Evolutionary conservation across 108 stramenopile genomes (phyloP).

Genomic region (Skeletonema menzelii): DNA sequence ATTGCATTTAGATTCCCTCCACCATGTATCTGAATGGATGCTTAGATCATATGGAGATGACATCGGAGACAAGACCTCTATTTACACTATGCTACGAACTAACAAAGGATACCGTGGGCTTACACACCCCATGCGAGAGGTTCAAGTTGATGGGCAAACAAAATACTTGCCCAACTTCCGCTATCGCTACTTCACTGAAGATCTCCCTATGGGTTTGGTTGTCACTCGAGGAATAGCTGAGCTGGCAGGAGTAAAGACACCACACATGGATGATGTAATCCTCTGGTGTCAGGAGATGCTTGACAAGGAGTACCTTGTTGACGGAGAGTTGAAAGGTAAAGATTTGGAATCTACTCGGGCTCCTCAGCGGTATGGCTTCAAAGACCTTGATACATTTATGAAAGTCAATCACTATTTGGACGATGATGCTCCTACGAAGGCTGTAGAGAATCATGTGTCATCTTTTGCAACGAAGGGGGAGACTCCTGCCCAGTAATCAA

Average conservation of each 20-base stretch:
- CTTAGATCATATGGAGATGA: conserved; percentile 52
- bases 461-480: not conserved
- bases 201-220: conserved; percentile 58
- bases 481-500: conserved; percentile 48
- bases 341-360: conserved; percentile 43
- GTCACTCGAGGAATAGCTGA: conserved; percentile 63
- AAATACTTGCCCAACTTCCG: conserved; percentile 62
- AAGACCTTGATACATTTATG: conserved; percentile 56
- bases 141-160: conserved; percentile 18
- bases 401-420: conserved; percentile 39
- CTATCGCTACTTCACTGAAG: conserved; percentile 65
- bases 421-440: conserved; percentile 40
- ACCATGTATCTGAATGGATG: conserved; percentile 62
- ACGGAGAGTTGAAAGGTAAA: conserved; percentile 47
- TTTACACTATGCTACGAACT: conserved; percentile 52
- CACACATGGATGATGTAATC: conserved; percentile 58
- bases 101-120: conserved; percentile 65
- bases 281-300: conserved; percentile 58
- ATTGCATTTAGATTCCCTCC: conserved; percentile 29
- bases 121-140: conserved; percentile 50
- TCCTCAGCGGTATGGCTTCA: conserved; percentile 53
- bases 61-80: conserved; percentile 54
- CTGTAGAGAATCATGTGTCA: conserved; percentile 27
- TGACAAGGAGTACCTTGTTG: conserved; percentile 55
- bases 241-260: conserved; percentile 56